Percentiles rank a stretch among this genome's conserved stretches.
Conservation (phyloP, 768 basidiomycete species). For the Infundibulicybe gibba region DNA sequence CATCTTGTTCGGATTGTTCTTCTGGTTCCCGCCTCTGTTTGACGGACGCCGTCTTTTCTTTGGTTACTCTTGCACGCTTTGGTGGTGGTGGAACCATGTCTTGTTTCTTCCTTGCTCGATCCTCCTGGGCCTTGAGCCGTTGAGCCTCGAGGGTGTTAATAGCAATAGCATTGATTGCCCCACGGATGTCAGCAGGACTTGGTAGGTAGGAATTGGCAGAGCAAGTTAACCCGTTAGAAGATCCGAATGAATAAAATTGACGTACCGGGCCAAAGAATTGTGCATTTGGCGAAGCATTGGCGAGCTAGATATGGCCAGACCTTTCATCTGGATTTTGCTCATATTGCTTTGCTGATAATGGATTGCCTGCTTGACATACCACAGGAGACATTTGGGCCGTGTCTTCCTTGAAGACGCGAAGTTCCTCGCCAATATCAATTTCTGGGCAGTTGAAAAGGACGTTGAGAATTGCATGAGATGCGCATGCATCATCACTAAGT, state of each 20-base stretch:
- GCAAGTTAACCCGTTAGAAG: background rate
- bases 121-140: conserved; percentile 26
- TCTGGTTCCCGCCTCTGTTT: conserved; percentile 13
- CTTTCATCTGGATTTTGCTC: conserved; percentile 47
- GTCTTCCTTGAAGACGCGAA: conserved; percentile 42
- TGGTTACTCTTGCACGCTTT: conserved; percentile 27
- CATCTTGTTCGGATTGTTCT: conserved; percentile 30
- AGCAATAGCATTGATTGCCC: conserved; percentile 43
- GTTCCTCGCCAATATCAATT: conserved; percentile 42
- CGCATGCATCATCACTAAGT: conserved; percentile 63
- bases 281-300: conserved; percentile 50
- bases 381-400: conserved; percentile 55
- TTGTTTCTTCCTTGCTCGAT: conserved; percentile 13
- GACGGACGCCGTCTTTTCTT: conserved; percentile 16
- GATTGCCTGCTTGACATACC: conserved; percentile 29
- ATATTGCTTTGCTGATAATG: background rate
- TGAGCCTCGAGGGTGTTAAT: conserved; percentile 38
- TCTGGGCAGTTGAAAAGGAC: conserved; percentile 53
- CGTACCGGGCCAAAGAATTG: conserved; percentile 58
- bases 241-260: conserved; percentile 1
- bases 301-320: conserved; percentile 58
- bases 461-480: conserved; percentile 59
- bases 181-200: conserved; percentile 58
- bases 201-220: conserved; percentile 1
- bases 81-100: conserved; percentile 29